Conservation (phyloP, 2,329 filamentous ascomycete species). For the Botryosphaeria dothidea region DNA sequence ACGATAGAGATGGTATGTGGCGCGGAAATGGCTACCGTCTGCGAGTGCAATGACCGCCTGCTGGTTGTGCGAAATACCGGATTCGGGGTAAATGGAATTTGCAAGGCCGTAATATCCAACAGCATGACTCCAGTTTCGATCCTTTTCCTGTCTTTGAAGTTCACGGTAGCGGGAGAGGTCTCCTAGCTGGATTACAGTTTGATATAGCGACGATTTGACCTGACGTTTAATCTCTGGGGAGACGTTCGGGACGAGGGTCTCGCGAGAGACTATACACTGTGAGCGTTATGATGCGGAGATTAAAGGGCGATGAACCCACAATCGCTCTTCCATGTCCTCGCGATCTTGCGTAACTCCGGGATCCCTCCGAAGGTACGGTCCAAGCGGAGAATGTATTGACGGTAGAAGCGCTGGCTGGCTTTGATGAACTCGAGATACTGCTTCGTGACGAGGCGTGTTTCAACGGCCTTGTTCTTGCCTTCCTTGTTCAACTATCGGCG, state of each 20-base stretch:
- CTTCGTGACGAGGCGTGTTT: conserved; percentile 77
- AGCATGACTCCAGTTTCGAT: conserved; percentile 74
- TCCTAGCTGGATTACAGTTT: conserved; percentile 81
- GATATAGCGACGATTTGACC: conserved; percentile 75
- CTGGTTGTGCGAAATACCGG: conserved; percentile 85
- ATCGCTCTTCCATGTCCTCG: conserved; percentile 41
- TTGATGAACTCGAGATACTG: conserved; percentile 84
- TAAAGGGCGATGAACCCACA: neutral
- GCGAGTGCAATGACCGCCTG: conserved; percentile 82
- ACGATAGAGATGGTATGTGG: conserved; percentile 87
- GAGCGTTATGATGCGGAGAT: conserved; percentile 25
- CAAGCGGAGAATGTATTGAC: conserved; percentile 77
- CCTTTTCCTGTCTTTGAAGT: conserved; percentile 62
- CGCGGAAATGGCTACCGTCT: conserved; percentile 76
- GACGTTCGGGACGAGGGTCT: conserved; percentile 27
- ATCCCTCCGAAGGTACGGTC: conserved; percentile 61
- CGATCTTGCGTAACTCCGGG: conserved; percentile 59
- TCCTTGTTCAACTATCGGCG: conserved; percentile 17
- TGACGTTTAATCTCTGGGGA: conserved; percentile 51
- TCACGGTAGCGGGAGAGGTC: conserved; percentile 87
- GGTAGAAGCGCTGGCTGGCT: conserved; percentile 84
- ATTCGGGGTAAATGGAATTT: conserved; percentile 72
- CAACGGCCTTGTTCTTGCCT: conserved; percentile 55
- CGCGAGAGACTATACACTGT: conserved; percentile 39
- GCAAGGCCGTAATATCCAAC: conserved; percentile 85